phyloP scores from a whole-genome alignment of 1,284 basidiomycete species.

The Inonotus obliquus region DNA sequence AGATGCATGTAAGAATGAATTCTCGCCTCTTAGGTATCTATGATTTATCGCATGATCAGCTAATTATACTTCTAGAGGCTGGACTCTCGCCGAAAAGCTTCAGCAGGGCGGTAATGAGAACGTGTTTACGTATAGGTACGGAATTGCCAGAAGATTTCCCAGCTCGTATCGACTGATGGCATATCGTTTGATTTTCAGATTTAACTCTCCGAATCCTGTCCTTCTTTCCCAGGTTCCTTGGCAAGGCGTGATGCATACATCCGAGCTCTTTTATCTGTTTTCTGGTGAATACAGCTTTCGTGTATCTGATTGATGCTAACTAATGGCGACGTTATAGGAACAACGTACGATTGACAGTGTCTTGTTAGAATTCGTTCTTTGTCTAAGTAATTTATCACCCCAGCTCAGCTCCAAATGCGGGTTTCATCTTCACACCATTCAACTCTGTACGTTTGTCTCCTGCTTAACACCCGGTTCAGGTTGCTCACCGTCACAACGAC shows the following conservation, averaged over 20 bases:
- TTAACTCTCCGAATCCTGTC: conserved; percentile 36
- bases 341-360: conserved; percentile 27
- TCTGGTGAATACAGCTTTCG: conserved; percentile 27
- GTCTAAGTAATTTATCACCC: not conserved
- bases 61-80: conserved; percentile 31
- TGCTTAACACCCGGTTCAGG: conserved; percentile 1
- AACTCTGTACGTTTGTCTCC: conserved; percentile 29
- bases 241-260: conserved; percentile 40
- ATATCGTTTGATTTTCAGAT: not conserved
- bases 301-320: not conserved
- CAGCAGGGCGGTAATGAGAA: conserved; percentile 29
- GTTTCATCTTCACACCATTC: conserved; percentile 35
- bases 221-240: conserved; percentile 34
- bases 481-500: not conserved
- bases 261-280: conserved; percentile 42
- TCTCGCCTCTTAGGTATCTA: not conserved
- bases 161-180: not conserved
- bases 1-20: conserved; percentile 37
- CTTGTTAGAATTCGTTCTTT: conserved; percentile 13
- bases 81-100: conserved; percentile 34
- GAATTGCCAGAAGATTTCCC: not conserved
- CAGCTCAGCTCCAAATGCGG: conserved; percentile 31
- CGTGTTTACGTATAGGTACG: conserved; percentile 29
- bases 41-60: not conserved
- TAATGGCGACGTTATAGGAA: conserved; percentile 24